Conservation (phyloP, 805 yeast species). For the Wickerhamia fluorescens region DNA sequence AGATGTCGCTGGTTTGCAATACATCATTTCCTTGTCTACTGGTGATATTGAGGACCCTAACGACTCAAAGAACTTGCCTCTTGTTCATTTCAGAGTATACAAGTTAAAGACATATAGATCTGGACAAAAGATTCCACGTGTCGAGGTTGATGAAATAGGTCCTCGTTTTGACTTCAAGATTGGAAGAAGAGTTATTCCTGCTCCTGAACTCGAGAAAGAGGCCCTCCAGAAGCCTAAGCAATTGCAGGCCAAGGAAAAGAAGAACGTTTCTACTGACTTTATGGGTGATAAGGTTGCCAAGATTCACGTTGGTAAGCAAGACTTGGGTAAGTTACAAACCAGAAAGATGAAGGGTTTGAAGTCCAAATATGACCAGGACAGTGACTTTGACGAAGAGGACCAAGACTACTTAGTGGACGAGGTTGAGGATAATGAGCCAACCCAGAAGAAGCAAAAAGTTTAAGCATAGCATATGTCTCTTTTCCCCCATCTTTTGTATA, state of each 20-base stretch:
- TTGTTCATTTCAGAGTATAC: constrained; percentile 86
- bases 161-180: constrained; percentile 90
- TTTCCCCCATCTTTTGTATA: too few relatives aligned
- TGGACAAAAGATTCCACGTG: constrained; percentile 87
- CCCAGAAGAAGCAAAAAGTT: constrained; percentile 26
- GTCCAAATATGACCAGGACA: constrained; percentile 72
- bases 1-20: constrained; percentile 93
- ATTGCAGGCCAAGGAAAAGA: constrained; percentile 72
- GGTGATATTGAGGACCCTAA: constrained; percentile 72
- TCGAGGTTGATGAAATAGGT: constrained; percentile 90
- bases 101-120: constrained; percentile 73
- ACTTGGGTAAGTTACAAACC: constrained; percentile 81
- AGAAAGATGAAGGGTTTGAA: constrained; percentile 98
- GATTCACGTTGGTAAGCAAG: constrained; percentile 94
- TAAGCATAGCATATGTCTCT: constrained; percentile 5
- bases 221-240: constrained; percentile 78
- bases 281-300: constrained; percentile 98
- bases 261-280: constrained; percentile 79
- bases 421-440: constrained; percentile 16
- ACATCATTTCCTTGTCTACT: constrained; percentile 74
- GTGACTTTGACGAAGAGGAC: constrained; percentile 48
- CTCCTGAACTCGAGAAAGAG: constrained; percentile 85
- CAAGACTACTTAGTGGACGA: constrained; percentile 24
- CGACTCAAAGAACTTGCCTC: constrained; percentile 63
- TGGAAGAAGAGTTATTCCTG: constrained; percentile 78